Conservation (phyloP, 805 yeast genomes). For the Yamadazyma ubonensis region DNA sequence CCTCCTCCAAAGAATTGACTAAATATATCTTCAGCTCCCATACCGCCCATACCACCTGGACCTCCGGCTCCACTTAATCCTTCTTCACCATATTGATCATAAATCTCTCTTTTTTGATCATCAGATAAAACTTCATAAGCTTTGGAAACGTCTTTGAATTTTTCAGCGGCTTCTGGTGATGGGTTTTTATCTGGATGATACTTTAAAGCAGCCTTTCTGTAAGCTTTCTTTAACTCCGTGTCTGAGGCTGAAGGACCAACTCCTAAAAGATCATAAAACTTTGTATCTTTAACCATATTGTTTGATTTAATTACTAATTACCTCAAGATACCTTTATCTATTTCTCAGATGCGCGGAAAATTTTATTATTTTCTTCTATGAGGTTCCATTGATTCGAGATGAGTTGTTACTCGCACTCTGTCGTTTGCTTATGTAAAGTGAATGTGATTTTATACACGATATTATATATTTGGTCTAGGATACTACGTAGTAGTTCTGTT, state of each 20-base stretch:
- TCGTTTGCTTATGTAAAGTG: neutral
- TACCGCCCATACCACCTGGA: conserved; percentile 55
- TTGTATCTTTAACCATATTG: conserved; percentile 78
- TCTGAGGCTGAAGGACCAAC: conserved; percentile 70
- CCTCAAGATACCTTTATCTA: conserved; percentile 2
- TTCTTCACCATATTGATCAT: conserved; percentile 90
- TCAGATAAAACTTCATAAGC: conserved; percentile 90
- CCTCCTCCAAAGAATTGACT: conserved; percentile 80
- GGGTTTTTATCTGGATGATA: conserved; percentile 84
- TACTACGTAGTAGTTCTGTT: too few relatives aligned
- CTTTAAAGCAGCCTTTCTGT: conserved; percentile 76
- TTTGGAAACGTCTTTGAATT: conserved; percentile 84
- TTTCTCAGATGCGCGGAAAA: conserved; percentile 6
- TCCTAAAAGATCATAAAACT: conserved; percentile 71
- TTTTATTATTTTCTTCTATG: conserved; percentile 9
- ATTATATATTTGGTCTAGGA: neutral
- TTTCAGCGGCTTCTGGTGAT: conserved; percentile 89
- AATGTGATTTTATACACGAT: too few relatives aligned
- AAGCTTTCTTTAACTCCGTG: conserved; percentile 74
- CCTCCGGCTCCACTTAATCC: conserved; percentile 79
- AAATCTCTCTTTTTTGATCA: conserved; percentile 80
- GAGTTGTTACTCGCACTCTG: neutral
- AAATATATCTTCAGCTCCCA: conserved; percentile 71
- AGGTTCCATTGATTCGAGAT: conserved; percentile 7
- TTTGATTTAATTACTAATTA: conserved; percentile 1